Base-by-base conservation (phyloP, 306 rosid species). In the Gynostemma pentaphyllum region DNA sequence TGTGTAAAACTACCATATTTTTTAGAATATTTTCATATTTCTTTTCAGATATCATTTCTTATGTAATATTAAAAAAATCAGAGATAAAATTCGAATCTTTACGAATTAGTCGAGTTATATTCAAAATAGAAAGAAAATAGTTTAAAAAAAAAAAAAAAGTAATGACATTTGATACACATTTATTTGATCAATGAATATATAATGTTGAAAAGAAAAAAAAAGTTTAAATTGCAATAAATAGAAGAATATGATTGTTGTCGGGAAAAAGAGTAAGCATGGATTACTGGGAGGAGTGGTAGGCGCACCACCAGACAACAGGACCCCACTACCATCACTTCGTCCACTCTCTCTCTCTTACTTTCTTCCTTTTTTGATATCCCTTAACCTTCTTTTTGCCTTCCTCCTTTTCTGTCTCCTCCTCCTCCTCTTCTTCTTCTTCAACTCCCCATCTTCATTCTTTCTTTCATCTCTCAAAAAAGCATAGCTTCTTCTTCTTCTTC, bases 221-320 rank as follows among this genome's bases (percentile, higher is more conserved):
- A n/a, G n/a, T n/a, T n/a, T n/a, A n/a, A n/a, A n/a, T n/a, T n/a
- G n/a, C n/a, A n/a, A n/a, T n/a, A n/a, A n/a, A n/a, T 57, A 21
- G 30, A 36, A 29, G 65, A 57, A 62, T 68, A 76, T 66, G 75
- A 76, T 73, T 36, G 52, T 65, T 78, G 79, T 40, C 67, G 46
- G 70, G 64, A 18, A 46, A 63, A 61, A 64, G 40, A 1, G 11
- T 8, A 40, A 16, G 65, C 45, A 59, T 59, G 65, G 47, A 59
- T 56, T 56, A 56, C 45, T 32, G 66, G 57, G 49, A 65, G 56
- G 68, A 48, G 60, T 51, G 77, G 48, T 45, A 41, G 68, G 86
- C 76, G 84, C 89, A 84, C 84, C 66, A 75, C 64, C 72, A 76
- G 84, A 81, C 84, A 81, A 26, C 18, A 51, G 78, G 90, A 78